Percentiles rank a stretch among this genome's conserved stretches.
These are phyloP conservation scores for Backusella mclennaniae DNA, from an alignment of 192 early-diverging fungal species.

Conservation along the genomic window DNA sequence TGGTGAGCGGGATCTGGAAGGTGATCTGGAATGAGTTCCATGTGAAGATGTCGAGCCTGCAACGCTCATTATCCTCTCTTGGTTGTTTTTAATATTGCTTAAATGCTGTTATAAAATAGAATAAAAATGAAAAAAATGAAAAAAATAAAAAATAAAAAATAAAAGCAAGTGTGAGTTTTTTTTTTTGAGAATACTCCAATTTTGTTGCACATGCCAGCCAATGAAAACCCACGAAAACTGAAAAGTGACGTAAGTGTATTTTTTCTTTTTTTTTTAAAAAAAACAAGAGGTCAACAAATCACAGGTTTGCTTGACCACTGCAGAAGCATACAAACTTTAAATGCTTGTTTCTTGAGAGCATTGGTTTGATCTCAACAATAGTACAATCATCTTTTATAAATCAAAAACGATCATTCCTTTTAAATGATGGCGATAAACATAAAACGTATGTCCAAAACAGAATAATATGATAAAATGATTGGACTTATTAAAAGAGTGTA, in stretches of 20 bases:
- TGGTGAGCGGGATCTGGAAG: slow-evolving; percentile 37
- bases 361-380: background rate
- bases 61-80: slow-evolving; percentile 28
- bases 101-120: background rate
- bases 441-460: too few species aligned
- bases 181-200: background rate
- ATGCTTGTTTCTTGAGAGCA: background rate
- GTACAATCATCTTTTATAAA: too few species aligned
- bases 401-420: background rate
- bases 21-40: slow-evolving; percentile 33
- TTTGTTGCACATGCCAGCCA: background rate
- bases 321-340: background rate
- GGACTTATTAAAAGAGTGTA: too few species aligned
- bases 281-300: background rate
- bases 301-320: background rate
- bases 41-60: slow-evolving; percentile 37
- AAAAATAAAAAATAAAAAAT: background rate
- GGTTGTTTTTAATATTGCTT: background rate
- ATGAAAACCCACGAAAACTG: background rate
- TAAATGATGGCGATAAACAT: too few species aligned
- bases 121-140: background rate
- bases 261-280: background rate
- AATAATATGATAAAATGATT: too few species aligned
- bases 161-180: background rate
- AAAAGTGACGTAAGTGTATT: background rate